Percentiles rank a stretch among this genome's conserved stretches.
Evolutionary conservation across 257 asterid species (phyloP).

Genomic region (Striga asiatica): DNA sequence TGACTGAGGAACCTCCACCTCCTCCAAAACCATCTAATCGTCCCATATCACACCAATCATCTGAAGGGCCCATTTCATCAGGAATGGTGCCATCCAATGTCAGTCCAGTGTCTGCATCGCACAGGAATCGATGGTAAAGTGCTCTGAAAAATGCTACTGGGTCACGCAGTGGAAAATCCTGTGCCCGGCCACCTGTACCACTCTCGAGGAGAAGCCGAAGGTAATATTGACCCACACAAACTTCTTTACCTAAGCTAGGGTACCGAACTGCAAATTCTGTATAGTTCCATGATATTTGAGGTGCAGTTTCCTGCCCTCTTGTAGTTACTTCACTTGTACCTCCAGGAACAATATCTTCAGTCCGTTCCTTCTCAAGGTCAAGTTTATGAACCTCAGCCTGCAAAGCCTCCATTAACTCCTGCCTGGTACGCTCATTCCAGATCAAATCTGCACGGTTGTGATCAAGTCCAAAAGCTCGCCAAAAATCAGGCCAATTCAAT

Average conservation of each 20-base stretch:
- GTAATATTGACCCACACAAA: constrained; percentile 98
- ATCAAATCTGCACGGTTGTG: constrained; percentile 97
- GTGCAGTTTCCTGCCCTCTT: constrained; percentile 48
- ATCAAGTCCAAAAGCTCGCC: constrained; percentile 94
- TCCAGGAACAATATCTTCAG: constrained; percentile 92
- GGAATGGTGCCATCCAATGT: constrained; percentile 95
- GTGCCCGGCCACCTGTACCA: constrained; percentile 69
- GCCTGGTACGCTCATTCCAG: constrained; percentile 98
- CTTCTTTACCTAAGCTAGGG: constrained; percentile 95
- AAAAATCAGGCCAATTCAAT: constrained; percentile 92
- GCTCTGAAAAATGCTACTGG: constrained; percentile 97
- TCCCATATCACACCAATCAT: constrained; percentile 99
- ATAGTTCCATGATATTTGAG: constrained; percentile 97
- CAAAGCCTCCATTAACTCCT: constrained; percentile 85
- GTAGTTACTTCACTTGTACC: constrained; percentile 43
- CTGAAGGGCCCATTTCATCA: constrained; percentile 96
- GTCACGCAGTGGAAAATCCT: constrained; percentile 93
- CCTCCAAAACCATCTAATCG: constrained; percentile 99
- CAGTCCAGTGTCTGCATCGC: constrained; percentile 97
- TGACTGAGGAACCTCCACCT: constrained; percentile 94
- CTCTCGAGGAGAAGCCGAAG: constrained; percentile 93
- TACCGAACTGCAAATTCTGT: constrained; percentile 85
- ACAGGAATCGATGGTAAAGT: constrained; percentile 86
- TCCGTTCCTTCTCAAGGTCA: constrained; percentile 92
- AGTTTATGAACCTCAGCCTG: constrained; percentile 95